Percentiles rank a stretch among this genome's conserved stretches.
These are phyloP conservation scores for Penicillium crystallinum DNA, from an alignment of 495 filamentous ascomycete species.

Conservation along the genomic window DNA sequence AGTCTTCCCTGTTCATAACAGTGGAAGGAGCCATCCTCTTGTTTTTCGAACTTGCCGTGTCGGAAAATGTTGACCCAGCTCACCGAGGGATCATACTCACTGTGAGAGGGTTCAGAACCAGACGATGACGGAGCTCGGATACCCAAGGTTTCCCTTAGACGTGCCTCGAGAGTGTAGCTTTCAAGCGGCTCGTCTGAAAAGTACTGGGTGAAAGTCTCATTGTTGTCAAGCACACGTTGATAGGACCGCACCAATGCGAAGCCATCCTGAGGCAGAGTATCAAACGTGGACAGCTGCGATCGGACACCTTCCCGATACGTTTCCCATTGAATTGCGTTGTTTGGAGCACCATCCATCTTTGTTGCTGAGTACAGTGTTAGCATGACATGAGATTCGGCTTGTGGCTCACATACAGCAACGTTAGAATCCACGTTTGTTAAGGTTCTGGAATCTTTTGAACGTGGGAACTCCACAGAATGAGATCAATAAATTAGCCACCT, in stretches of 20 bases:
- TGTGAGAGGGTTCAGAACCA: not conserved
- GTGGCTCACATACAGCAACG: not conserved
- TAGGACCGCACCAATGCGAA: not conserved
- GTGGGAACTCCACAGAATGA: not conserved
- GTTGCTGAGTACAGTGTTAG: not conserved
- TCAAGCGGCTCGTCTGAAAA: not conserved
- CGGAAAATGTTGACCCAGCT: slow-evolving; percentile 5
- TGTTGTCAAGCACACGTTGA: not conserved
- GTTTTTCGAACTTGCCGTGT: slow-evolving; percentile 1
- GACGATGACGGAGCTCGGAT: not conserved
- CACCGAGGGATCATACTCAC: not conserved
- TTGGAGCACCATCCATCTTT: not conserved
- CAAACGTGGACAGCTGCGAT: not conserved
- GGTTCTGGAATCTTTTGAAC: not conserved
- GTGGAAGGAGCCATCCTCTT: not conserved
- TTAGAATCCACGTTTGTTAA: not conserved
- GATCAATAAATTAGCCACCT: not conserved
- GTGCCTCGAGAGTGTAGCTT: not conserved
- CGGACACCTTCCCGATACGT: not conserved
- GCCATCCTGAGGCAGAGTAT: not conserved
- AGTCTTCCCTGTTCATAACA: not conserved
- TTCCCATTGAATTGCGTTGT: not conserved
- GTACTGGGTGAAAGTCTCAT: slow-evolving; percentile 5
- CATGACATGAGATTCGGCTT: not conserved
- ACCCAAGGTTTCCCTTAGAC: not conserved